Conservation (phyloP, 768 basidiomycete species). For the Pleurotus salmoneostramineus region DNA sequence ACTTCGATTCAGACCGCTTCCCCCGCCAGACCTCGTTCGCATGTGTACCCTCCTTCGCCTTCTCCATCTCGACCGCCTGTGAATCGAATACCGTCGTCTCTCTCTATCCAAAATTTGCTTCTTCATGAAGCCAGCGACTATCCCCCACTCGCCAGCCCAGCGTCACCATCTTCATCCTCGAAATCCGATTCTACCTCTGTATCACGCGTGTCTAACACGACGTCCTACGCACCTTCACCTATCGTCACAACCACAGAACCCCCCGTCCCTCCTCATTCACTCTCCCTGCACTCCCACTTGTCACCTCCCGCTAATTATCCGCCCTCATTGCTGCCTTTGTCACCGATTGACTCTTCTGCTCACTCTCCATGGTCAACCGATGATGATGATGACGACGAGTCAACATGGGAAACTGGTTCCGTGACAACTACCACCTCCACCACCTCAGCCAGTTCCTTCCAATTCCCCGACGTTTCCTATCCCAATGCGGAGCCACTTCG, state of each 20-base stretch:
- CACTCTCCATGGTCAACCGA: slow-evolving; percentile 55
- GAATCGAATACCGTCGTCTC: slow-evolving; percentile 26
- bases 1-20: slow-evolving; percentile 29
- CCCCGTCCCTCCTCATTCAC: slow-evolving; percentile 11
- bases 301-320: slow-evolving; percentile 1
- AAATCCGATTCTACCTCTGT: slow-evolving; percentile 14
- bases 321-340: slow-evolving; percentile 19
- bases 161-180: slow-evolving; percentile 9
- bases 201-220: slow-evolving; percentile 27
- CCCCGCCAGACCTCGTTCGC: slow-evolving; percentile 36
- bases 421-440: slow-evolving; percentile 58
- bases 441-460: slow-evolving; percentile 41
- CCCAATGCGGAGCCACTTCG: slow-evolving; percentile 11
- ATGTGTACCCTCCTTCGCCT: slow-evolving; percentile 51
- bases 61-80: slow-evolving; percentile 47
- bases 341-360: slow-evolving; percentile 28
- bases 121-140: slow-evolving; percentile 4
- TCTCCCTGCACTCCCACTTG: slow-evolving; percentile 10
- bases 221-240: slow-evolving; percentile 29
- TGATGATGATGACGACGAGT: slow-evolving; percentile 65
- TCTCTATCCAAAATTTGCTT: slow-evolving; percentile 17
- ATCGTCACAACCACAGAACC: slow-evolving; percentile 19
- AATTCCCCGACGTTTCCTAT: slow-evolving; percentile 15
- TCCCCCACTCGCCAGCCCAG: slow-evolving; percentile 14
- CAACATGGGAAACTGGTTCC: slow-evolving; percentile 72